Base-by-base conservation (phyloP, 1,284 basidiomycete genomes). In the Naganishia cerealis region DNA sequence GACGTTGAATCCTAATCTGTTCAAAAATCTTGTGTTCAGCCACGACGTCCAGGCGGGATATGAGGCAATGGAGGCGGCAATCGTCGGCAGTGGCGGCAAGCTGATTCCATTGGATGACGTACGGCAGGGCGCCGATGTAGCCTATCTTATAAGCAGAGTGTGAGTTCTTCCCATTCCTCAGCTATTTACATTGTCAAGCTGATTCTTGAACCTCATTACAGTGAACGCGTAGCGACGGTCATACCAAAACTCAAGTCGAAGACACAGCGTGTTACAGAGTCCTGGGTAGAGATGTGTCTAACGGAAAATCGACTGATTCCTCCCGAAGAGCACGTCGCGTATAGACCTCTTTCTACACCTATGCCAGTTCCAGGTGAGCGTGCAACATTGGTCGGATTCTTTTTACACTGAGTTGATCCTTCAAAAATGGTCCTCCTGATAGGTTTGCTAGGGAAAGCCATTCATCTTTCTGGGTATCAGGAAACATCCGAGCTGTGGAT, bases 211-310 rank as follows among this genome's bases (percentile, higher is more conserved):
- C 36, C 10, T 15, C 9, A 24, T 15, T 29, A 53, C 39, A 61
- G 57, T 39, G 57, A 61, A 50, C 39, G 38, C 40, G 59, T 56
- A 36, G 53, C 59, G n/a, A 46, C 52, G 1, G 15, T 54, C n/a
- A 57, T 52, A 33, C 53, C 46, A n/a, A 52, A 21, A 10, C 52
- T 42, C 16, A 62, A 54, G 43, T 56, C 52, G 15, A 70, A 54
- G 33, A 63, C 56, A 36, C 48, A 26, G 58, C 33, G 78, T 1
- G 78, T 80, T 16, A 81, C 80, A 0, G 79, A 80, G 65, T 79
- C 77, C 70, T 81, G 78, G 78, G 72, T 81, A 24, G 80, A 81
- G 63, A 75, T 72, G 18, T 80, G 79, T 65, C 74, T 75, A 48
- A 75, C 73, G 66, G 74, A 76, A 43, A 72, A 74, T 43, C 59